phyloP scores from a whole-genome alignment of 208 protist genomes.

The Leptomonas seymouri region DNA sequence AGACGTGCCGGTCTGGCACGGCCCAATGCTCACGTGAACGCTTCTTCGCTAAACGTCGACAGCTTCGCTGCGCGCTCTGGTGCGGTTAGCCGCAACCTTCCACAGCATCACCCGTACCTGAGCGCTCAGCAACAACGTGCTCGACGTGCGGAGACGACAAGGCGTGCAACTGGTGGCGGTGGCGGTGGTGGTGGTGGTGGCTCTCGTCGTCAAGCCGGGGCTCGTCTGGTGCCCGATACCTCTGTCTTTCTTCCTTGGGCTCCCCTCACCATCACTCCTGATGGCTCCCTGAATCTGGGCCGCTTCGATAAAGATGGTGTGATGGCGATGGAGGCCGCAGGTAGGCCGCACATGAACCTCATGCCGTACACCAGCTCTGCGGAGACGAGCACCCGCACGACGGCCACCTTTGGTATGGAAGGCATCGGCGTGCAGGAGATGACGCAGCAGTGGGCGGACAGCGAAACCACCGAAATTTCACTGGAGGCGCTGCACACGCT shows the following conservation, averaged over 20 bases:
- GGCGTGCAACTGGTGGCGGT: not conserved
- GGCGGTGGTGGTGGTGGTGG: not conserved
- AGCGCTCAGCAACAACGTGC: slow-evolving; percentile 19
- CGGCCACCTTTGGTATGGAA: slow-evolving; percentile 11
- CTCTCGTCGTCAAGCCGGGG: not conserved
- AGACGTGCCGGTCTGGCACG: not conserved
- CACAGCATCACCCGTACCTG: slow-evolving; percentile 14
- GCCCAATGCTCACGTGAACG: not conserved
- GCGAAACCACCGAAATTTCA: not conserved
- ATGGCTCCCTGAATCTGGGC: slow-evolving; percentile 47
- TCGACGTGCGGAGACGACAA: not conserved
- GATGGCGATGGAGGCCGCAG: not conserved
- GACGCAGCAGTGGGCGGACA: slow-evolving; percentile 20
- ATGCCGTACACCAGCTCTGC: slow-evolving; percentile 34
- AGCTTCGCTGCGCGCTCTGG: slow-evolving; percentile 4
- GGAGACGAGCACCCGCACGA: slow-evolving; percentile 24
- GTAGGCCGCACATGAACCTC: slow-evolving; percentile 11
- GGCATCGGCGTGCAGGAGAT: slow-evolving; percentile 6
- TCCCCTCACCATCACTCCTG: slow-evolving; percentile 60
- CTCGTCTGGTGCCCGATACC: slow-evolving; percentile 39
- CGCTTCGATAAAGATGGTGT: not conserved
- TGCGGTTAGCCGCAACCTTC: slow-evolving; percentile 13
- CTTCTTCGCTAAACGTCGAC: slow-evolving; percentile 7
- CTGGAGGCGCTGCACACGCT: slow-evolving; percentile 15
- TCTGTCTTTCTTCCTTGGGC: slow-evolving; percentile 71